These are phyloP conservation scores for Anastatica hierochuntica DNA, from an alignment of 345 rosid species.

Conservation along the genomic window DNA sequence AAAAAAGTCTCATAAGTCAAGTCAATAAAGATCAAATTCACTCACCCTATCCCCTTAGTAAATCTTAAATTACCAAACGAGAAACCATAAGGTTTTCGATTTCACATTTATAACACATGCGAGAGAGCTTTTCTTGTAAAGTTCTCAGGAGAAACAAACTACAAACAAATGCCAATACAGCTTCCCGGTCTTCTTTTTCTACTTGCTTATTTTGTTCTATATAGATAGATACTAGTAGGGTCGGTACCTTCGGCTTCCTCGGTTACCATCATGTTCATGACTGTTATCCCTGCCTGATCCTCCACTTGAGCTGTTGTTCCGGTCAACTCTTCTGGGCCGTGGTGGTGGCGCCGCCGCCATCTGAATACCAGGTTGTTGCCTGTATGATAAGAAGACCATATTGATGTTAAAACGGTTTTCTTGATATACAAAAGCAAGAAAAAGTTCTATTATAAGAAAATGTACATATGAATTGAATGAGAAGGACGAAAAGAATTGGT, in stretches of 20 bases:
- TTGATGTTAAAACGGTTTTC: background rate
- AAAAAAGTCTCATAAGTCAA: no score
- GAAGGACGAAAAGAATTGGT: background rate
- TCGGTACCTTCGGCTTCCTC: conserved; percentile 68
- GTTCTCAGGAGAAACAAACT: conserved; percentile 15
- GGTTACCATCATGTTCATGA: conserved; percentile 50
- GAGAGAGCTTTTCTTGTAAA: conserved; percentile 7
- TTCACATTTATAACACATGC: conserved; percentile 17
- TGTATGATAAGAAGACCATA: conserved; percentile 30
- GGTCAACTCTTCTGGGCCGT: conserved; percentile 64
- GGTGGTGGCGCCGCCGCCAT: conserved; percentile 50
- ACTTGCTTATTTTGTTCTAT: no score
- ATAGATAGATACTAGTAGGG: conserved; percentile 50
- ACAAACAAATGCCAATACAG: conserved; percentile 12
- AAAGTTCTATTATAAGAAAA: no score
- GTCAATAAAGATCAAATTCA: conserved; percentile 15
- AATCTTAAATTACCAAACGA: conserved; percentile 3
- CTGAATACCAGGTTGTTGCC: conserved; percentile 96
- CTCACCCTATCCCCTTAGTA: background rate
- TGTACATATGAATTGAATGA: no score
- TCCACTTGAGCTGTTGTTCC: conserved; percentile 56
- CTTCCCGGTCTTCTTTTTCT: background rate
- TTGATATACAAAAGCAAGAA: no score
- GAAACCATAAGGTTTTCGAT: conserved; percentile 19
- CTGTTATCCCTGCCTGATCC: conserved; percentile 49